Percentiles rank a stretch among this genome's conserved stretches.
These are phyloP conservation scores for Cyclocybe aegerita DNA, from an alignment of 768 basidiomycete species.

Conservation along the genomic window DNA sequence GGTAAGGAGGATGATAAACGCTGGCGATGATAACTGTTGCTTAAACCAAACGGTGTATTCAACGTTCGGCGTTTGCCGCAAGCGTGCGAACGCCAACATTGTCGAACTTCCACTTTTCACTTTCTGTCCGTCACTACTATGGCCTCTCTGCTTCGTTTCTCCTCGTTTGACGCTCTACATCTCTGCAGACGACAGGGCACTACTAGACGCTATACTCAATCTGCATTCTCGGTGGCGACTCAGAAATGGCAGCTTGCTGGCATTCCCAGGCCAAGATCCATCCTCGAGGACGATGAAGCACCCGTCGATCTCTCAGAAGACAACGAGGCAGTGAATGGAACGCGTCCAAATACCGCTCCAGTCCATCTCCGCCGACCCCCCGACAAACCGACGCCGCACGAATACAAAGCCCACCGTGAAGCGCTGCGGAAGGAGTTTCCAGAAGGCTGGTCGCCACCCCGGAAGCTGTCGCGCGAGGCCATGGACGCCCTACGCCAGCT, in stretches of 20 bases:
- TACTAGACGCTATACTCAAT: slow-evolving; percentile 21
- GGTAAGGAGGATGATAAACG: slow-evolving; percentile 4
- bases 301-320: slow-evolving; percentile 52
- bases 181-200: slow-evolving; percentile 9
- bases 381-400: slow-evolving; percentile 42
- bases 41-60: no score
- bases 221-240: slow-evolving; percentile 12
- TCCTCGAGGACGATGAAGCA: slow-evolving; percentile 47
- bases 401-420: slow-evolving; percentile 50
- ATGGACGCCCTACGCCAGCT: slow-evolving; percentile 79
- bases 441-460: slow-evolving; percentile 74
- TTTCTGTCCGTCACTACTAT: slow-evolving; percentile 14
- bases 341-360: slow-evolving; percentile 33
- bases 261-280: slow-evolving; percentile 39
- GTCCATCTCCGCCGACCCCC: slow-evolving; percentile 38
- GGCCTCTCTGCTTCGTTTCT: slow-evolving; percentile 21
- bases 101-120: not conserved
- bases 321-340: slow-evolving; percentile 46
- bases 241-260: slow-evolving; percentile 41
- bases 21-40: no score
- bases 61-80: slow-evolving; percentile 18
- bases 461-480: slow-evolving; percentile 77
- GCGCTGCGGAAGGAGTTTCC: slow-evolving; percentile 56
- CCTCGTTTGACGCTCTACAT: slow-evolving; percentile 9
- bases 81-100: slow-evolving; percentile 5